Evolutionary conservation across 1,284 basidiomycete species (phyloP), one percentile per base, ranked within the genome.

Genomic region (Heterobasidion irregulare): DNA sequence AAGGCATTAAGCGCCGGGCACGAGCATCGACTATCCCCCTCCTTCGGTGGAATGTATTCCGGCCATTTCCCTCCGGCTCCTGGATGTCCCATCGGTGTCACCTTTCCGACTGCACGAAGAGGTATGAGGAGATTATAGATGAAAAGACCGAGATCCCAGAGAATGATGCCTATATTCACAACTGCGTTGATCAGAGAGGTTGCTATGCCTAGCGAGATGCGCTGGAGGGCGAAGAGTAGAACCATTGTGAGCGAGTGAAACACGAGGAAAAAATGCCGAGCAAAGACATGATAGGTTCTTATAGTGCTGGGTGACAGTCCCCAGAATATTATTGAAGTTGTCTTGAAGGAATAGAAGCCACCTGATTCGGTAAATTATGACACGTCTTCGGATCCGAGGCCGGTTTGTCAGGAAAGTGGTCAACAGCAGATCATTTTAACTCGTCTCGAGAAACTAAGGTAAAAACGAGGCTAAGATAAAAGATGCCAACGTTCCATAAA

Each of bases 1-100:
- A 90, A 72, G 0, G 85, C 83, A 61, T 90, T 90, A 58, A 90
- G 66, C 2, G 77, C 83, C 2, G 87, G 87, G 61, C 87, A 90
- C 6, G 79, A 76, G 60, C 78, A 79, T 6, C 87, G 73, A 61
- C 86, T 88, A 60, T 89, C 86, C 0, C 76, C 79, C 18, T 79
- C 74, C 58, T 67, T 69, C 0, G 85, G 79, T 3, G 82, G 66
- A 1, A 74, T 67, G 61, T 75, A 89, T 59, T 82, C 77, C 0
- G 88, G 86, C 88, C 88, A 90, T 52, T 76, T 66, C 0, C 87
- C 86, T n/a, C 71, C 77, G 53, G 71, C 76, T 0, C 87, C 87
- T 2, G 79, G 76, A 51, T 74, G 69, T 0, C 84, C 84, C 44
- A 70, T 63, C 0, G 78, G 79, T 0, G 82, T 78, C 54, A 89